Evolutionary conservation across 208 protist species (phyloP), one percentile per base, ranked within the genome.

Genomic region (Acanthamoeba healyi): DNA sequence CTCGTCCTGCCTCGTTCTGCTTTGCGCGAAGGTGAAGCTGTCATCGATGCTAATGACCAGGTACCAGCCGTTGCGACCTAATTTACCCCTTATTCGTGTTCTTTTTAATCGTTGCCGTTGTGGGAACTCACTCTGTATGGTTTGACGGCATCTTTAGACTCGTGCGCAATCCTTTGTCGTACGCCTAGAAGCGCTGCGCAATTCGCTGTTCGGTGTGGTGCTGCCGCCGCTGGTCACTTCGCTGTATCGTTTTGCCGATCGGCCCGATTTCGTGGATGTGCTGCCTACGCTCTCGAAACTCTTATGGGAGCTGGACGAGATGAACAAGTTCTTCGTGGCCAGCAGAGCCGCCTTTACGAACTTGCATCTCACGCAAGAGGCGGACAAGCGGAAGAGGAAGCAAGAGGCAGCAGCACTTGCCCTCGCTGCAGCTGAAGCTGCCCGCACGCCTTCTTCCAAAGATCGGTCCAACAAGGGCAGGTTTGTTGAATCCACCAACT

Each of bases 251-350:
- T 86, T 86, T 15, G 77, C 77, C 77, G 46, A 32, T 86, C 40
- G 77, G 26, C 9, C 77, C 14, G 77, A 86, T 29, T 61, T 86
- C 44, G 77, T 86, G 40, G 77, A 86, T 26, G 42, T 58, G 10
- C 77, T 86, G 40, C 77, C 77, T 6, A 24, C 77, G 56, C 77
- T 86, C 22, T 44, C 61, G n/a, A 15, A 58, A 3, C 77, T 86
- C 14, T 26, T 86, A 12, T 86, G 77, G 77, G 77, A 86, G 44
- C 77, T 86, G n/a, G 77, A 86, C 46, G 77, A 86, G 26, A 86
- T 86, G 77, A 86, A 86, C 77, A 86, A 86, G 44, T 86, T 86
- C 44, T 86, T 86, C 77, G 77, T 58, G 12, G 77, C 44, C 14
- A 86, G 77, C 77, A 86, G 61, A 44, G 44, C 77, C 29, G 77